Evolutionary conservation across 192 early-diverging fungal genomes (phyloP), one percentile per base, ranked within the genome.

Genomic region (Gorgonomyces haynaldii): DNA sequence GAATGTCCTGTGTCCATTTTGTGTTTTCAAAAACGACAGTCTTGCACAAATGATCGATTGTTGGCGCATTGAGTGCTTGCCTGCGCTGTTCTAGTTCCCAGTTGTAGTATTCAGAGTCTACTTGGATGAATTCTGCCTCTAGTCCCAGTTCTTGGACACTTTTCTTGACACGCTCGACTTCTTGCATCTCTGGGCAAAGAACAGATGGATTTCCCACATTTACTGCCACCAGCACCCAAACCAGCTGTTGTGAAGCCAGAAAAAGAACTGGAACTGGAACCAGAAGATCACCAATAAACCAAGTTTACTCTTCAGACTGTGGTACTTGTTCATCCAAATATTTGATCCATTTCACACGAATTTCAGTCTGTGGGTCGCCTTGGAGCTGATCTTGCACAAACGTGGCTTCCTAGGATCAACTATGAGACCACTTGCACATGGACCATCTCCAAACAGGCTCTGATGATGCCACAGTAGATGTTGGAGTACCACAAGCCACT

Each of bases 381-480:
- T 74, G 67, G 37, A 97, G 65, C 4, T 75, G 69, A 54, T 94
- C 90, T 24, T 69, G 76, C 10, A 96, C 79, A 72, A 96, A 97
- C 27, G 56, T 61, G 5, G 74, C 71, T 54, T 96, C 87, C n/a
- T n/a, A n/a, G n/a, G n/a, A n/a, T n/a, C n/a, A n/a, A n/a, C n/a
- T n/a, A n/a, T n/a, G n/a, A n/a, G n/a, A n/a, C n/a, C 2, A 89
- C 81, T 53, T 94, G 90, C 81, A 98, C 81, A 60, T 67, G 54
- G 0, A 93, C 88, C 91, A 98, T 97, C 51, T 98, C 96, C 29
- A 96, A 66, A 5, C 92, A 85, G 2, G 92, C 96, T 12, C 96
- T 75, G 36, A 98, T 53, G 1, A 97, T 88, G 1, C 96, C 96
- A 53, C 88, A 91, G 26, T 94, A 66, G 19, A 97, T 78, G 52